Evolutionary conservation across 164 flowering plant genomes (phyloP), one percentile per base, ranked within the genome.

Genomic region (Macadamia tetraphylla): DNA sequence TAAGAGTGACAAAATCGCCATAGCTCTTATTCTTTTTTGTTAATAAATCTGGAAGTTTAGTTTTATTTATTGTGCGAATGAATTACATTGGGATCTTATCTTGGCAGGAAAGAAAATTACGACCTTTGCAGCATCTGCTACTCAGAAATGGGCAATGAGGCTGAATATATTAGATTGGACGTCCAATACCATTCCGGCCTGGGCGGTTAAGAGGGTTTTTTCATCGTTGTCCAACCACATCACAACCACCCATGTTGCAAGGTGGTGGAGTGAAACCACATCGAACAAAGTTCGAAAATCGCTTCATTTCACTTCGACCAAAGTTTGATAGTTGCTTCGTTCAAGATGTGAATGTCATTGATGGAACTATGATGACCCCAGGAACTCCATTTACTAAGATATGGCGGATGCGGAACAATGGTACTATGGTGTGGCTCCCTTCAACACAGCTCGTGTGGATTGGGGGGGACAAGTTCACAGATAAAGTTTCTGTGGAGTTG

Each of bases 401-500:
- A 59, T 95, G 99, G 98, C 70, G 93, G 69, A 80, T 95, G 90
- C 86, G 81, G 49, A 95, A 95, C 78, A 86, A 70, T 81, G 98
- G 99, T 3, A 67, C 70, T 42, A 35, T 70, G 60, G 74, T 67
- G 1, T 95, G 99, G 99, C 84, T 87, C 6, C 73, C 9, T 6
- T 88, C 89, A 13, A 67, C 86, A 3, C 86, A 76, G 48, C 87
- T 95, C 73, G 79, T 89, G 18, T 91, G 93, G 89, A 87, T 84
- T 60, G 95, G 86, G 14, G 99, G 99, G 23, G 88, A 86, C 61
- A 77, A 42, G 51, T 71, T 91, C 14, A 74, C 82, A 49, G 64
- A 67, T 59, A 63, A 66, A 29, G 62, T 14, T 63, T 81, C 85
- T 23, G 85, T 81, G 48, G 82, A 80, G 23, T 18, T 89, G 48